Conservation (phyloP, 1,284 basidiomycete species). For the Ceratobasidium sp. region DNA sequence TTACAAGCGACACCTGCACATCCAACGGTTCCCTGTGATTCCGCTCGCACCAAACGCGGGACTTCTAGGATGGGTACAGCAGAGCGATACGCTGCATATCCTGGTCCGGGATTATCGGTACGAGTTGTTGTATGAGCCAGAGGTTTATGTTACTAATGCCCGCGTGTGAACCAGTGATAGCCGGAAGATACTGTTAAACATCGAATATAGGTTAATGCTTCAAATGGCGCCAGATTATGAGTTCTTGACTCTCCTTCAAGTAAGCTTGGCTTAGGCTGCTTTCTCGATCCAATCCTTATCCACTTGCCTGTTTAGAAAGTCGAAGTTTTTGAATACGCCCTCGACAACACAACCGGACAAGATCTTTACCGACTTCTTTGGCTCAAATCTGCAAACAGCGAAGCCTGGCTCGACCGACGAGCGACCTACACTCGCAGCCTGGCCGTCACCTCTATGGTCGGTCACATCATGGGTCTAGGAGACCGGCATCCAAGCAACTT, state of each 20-base stretch:
- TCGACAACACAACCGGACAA: conserved; percentile 98
- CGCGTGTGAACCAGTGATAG: conserved; percentile 62
- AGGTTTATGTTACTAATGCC: background rate
- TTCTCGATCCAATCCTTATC: background rate
- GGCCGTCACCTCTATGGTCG: conserved; percentile 95
- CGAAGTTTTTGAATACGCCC: conserved; percentile 98
- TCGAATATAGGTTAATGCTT: conserved; percentile 97
- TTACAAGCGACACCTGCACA: conserved; percentile 95
- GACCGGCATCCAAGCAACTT: conserved; percentile 98
- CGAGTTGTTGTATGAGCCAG: background rate
- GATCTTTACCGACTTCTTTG: conserved; percentile 98
- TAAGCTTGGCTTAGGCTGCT: background rate
- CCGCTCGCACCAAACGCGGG: conserved; percentile 97
- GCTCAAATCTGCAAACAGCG: conserved; percentile 94
- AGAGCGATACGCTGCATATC: conserved; percentile 98
- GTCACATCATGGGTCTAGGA: conserved; percentile 97
- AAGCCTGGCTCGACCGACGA: conserved; percentile 96
- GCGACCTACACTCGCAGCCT: conserved; percentile 97
- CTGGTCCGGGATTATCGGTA: conserved; percentile 90
- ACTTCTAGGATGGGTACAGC: conserved; percentile 93
- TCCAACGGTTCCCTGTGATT: conserved; percentile 92
- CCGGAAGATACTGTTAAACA: conserved; percentile 95
- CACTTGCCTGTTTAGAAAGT: conserved; percentile 82
- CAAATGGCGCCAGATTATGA: conserved; percentile 99
- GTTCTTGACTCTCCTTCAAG: conserved; percentile 79